Evolutionary conservation across 495 filamentous ascomycete genomes (phyloP).

Genomic region (Poronia punctata): DNA sequence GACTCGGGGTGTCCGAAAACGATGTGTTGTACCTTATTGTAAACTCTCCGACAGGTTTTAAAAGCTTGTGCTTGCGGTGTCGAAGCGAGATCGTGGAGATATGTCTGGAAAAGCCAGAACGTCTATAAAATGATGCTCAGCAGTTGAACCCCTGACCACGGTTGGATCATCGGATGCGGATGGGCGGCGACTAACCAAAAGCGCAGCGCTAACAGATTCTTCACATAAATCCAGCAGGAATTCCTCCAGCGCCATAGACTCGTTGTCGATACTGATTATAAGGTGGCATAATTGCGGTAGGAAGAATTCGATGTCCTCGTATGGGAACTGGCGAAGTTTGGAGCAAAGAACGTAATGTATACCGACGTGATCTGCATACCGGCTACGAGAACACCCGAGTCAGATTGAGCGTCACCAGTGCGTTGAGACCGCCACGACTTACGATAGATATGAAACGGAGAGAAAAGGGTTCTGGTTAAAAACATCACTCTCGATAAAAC

Average conservation of each 20-base stretch:
- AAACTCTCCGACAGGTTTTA: constrained; percentile 64
- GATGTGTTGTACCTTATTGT: constrained; percentile 74
- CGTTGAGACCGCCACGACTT: constrained; percentile 28
- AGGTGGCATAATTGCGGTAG: constrained; percentile 75
- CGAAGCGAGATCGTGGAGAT: constrained; percentile 64
- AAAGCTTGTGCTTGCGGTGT: constrained; percentile 63
- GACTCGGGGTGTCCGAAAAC: constrained; percentile 63
- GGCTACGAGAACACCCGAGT: constrained; percentile 38
- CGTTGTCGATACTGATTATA: constrained; percentile 70
- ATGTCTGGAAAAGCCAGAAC: constrained; percentile 78
- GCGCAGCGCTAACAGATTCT: constrained; percentile 68
- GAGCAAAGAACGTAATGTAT: constrained; percentile 74
- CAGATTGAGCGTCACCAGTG: constrained; percentile 10
- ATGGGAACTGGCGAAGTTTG: constrained; percentile 72
- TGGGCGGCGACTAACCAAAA: constrained; percentile 51
- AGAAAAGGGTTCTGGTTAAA: constrained; percentile 76
- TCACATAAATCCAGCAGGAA: constrained; percentile 74
- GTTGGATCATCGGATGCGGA: constrained; percentile 1
- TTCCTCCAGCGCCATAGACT: constrained; percentile 77
- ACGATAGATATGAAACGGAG: constrained; percentile 73
- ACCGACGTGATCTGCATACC: constrained; percentile 74
- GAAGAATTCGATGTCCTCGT: constrained; percentile 81
- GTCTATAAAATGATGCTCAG: constrained; percentile 46
- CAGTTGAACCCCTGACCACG: not conserved
- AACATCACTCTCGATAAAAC: constrained; percentile 75